Percentiles rank a stretch among this genome's conserved stretches.
Evolutionary conservation across 257 asterid genomes (phyloP).

Genomic region (Euphrasia confusa): DNA sequence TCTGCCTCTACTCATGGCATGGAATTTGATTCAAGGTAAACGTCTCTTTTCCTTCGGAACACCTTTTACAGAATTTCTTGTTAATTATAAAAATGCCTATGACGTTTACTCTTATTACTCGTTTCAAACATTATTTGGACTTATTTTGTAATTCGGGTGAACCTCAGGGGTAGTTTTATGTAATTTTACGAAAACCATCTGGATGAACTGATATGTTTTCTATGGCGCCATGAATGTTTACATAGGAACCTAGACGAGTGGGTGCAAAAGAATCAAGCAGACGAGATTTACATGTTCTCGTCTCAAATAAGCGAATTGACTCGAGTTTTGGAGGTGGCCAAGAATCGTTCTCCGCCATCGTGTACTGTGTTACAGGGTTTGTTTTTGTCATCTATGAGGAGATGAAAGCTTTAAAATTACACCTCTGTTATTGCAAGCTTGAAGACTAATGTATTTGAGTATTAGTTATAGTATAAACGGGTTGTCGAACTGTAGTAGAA

Average conservation of each 20-base stretch:
- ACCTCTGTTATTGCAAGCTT: background rate
- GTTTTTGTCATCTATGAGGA: constrained; percentile 59
- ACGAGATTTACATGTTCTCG: constrained; percentile 78
- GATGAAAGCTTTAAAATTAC: constrained; percentile 8
- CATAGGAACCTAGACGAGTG: constrained; percentile 57
- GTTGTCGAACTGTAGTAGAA: too few species aligned
- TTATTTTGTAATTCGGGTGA: background rate
- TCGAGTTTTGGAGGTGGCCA: constrained; percentile 49
- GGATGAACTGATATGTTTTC: constrained; percentile 19
- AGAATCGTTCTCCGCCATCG: constrained; percentile 51
- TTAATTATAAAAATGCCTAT: background rate
- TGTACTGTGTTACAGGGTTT: constrained; percentile 57
- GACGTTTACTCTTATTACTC: background rate
- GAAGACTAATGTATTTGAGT: background rate
- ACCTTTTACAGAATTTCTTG: background rate
- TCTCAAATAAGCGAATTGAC: constrained; percentile 63
- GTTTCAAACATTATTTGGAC: background rate
- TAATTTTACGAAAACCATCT: background rate
- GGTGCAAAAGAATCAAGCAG: constrained; percentile 62
- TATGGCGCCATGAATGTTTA: constrained; percentile 20
- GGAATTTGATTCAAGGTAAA: constrained; percentile 54
- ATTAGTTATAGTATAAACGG: too few species aligned
- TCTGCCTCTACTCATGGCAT: constrained; percentile 39
- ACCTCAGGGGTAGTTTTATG: background rate
- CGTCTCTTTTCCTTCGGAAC: background rate